Percentiles rank a stretch among this genome's conserved stretches.
Evolutionary conservation across 2,329 filamentous ascomycete species (phyloP).

Genomic region (Penicillium corylophilum): DNA sequence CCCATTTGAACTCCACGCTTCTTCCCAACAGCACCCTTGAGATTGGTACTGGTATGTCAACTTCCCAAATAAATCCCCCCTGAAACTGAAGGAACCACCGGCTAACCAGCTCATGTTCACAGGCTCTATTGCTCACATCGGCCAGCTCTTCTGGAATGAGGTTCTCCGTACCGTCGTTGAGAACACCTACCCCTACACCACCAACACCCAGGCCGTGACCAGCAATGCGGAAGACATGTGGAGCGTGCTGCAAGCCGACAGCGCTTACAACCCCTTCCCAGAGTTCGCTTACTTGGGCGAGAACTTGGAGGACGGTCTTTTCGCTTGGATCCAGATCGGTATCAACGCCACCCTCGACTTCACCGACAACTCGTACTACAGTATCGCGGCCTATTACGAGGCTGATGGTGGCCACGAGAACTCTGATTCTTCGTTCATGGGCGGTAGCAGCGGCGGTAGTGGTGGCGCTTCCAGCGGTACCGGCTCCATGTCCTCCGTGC

Average conservation of each 20-base stretch:
- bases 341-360: constrained; percentile 43
- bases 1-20: constrained; percentile 40
- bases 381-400: constrained; percentile 19
- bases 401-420: constrained; percentile 19
- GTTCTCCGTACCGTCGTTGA: constrained; percentile 47
- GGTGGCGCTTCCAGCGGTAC: neutral
- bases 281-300: constrained; percentile 57
- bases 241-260: constrained; percentile 43
- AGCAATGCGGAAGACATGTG: constrained; percentile 45
- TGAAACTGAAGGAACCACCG: too few relatives aligned
- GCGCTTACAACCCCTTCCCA: constrained; percentile 52
- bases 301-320: constrained; percentile 46
- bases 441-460: too few relatives aligned
- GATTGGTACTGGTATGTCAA: constrained; percentile 43
- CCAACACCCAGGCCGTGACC: constrained; percentile 33
- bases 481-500: constrained; percentile 7
- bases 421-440: constrained; percentile 1
- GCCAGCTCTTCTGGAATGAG: constrained; percentile 53
- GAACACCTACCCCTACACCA: constrained; percentile 39
- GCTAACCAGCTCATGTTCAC: too few relatives aligned
- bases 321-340: constrained; percentile 52
- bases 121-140: constrained; percentile 53
- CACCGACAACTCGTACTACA: constrained; percentile 22
- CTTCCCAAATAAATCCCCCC: too few relatives aligned
- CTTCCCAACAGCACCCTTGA: constrained; percentile 48